Conservation (phyloP, 2,329 filamentous ascomycete genomes). For the Venturia nashicola region DNA sequence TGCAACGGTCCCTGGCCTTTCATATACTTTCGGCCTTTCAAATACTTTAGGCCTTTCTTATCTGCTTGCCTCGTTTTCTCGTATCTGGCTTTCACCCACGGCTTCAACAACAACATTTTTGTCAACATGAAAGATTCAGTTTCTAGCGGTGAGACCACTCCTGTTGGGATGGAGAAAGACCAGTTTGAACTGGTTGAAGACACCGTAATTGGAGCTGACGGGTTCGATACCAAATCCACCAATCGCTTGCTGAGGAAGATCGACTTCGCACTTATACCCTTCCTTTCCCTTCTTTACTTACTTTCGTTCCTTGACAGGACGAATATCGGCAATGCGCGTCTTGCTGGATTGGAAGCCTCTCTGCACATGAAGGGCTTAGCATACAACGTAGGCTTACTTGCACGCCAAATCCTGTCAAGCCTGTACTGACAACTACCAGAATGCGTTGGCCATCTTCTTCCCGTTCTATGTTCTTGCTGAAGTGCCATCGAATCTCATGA, state of each 20-base stretch:
- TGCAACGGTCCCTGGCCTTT: neutral
- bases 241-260: conserved; percentile 41
- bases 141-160: neutral
- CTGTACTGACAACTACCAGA: conserved; percentile 10
- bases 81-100: neutral
- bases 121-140: neutral
- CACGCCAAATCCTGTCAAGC: conserved; percentile 13
- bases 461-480: conserved; percentile 19
- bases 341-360: conserved; percentile 25
- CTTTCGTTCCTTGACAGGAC: conserved; percentile 29
- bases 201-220: conserved; percentile 3
- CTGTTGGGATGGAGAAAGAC: neutral
- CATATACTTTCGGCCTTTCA: neutral
- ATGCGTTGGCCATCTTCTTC: conserved; percentile 28
- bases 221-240: conserved; percentile 29
- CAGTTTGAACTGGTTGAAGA: neutral
- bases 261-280: conserved; percentile 45
- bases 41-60: too few relatives aligned
- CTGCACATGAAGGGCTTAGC: conserved; percentile 22
- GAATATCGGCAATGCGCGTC: conserved; percentile 35
- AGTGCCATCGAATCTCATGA: conserved; percentile 11
- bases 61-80: neutral
- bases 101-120: too few relatives aligned
- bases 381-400: conserved; percentile 16
- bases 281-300: conserved; percentile 47